These are phyloP conservation scores for Neonectria sp. DNA, from an alignment of 2,329 filamentous ascomycete species.

Conservation along the genomic window DNA sequence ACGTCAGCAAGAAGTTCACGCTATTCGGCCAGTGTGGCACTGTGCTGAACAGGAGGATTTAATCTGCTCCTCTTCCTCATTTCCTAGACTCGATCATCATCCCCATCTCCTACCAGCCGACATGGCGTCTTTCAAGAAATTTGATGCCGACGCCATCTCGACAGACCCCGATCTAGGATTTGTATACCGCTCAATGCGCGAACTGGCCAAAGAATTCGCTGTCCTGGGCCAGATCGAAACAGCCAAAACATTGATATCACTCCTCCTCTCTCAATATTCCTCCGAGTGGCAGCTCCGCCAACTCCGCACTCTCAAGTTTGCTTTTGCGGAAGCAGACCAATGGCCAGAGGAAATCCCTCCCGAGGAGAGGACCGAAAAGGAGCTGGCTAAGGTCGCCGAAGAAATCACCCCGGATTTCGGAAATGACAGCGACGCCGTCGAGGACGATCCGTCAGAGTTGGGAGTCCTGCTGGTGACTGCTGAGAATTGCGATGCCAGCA, in stretches of 20 bases:
- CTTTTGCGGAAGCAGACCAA: constrained; percentile 31
- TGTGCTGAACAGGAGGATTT: too few relatives aligned
- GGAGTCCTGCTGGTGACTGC: constrained; percentile 4
- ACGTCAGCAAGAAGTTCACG: too few relatives aligned
- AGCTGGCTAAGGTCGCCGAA: not conserved
- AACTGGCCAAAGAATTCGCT: constrained; percentile 39
- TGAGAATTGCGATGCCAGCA: not conserved
- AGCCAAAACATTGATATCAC: constrained; percentile 29
- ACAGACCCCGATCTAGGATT: constrained; percentile 23
- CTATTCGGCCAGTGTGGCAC: too few relatives aligned
- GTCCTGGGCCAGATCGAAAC: constrained; percentile 36
- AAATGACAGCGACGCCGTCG: too few relatives aligned
- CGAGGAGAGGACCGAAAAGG: constrained; percentile 12
- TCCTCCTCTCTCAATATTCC: constrained; percentile 36
- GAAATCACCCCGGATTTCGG: not conserved
- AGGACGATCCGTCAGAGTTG: constrained; percentile 13
- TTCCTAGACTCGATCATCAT: too few relatives aligned
- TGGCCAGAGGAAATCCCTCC: constrained; percentile 37
- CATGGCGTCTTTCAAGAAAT: constrained; percentile 23
- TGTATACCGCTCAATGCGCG: constrained; percentile 27
- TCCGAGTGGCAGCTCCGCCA: constrained; percentile 36
- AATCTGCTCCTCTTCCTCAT: too few relatives aligned
- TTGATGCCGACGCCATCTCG: constrained; percentile 25
- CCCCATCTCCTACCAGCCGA: not conserved
- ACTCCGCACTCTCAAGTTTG: constrained; percentile 26